Base-by-base conservation (phyloP, 1,284 basidiomycete genomes). In the Sporisorium reilianum region DNA sequence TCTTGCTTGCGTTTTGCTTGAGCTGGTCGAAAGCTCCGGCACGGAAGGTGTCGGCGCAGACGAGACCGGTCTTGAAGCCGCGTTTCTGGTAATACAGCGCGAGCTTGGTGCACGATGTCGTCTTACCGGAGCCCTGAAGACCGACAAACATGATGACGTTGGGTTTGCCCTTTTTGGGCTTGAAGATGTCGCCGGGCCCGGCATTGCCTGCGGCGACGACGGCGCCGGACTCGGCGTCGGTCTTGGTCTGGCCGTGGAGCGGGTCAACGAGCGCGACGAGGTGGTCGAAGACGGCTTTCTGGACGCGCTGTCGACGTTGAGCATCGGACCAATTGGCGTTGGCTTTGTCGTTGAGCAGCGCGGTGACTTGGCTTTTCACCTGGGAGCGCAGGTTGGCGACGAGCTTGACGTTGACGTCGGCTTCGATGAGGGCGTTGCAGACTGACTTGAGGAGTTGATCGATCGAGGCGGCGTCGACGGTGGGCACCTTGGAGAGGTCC, bases 41-140 rank as follows among this genome's bases (percentile, higher is more conserved):
- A 87, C 97, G 93, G 89, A 99, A 99, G 2, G 97, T 99, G 86
- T 99, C 97, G 26, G 97, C 97, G 82, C 97, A 99, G 79, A 99
- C 97, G 52, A 99, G 94, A 77, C 92, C 94, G n/a, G 95, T 93
- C 85, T 95, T 95, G 89, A 97, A 94, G 5, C 97, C 97, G 75
- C 95, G 91, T 82, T 94, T 93, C 85, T 97, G 94, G 86, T 98
- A 99, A 87, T 99, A 93, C 0, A 97, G 95, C 0, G 97, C 97
- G 22, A 79, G 57, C 67, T 80, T 78, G 40, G 78, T 81, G 86
- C 95, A 98, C 55, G 95, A 97, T 30, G 96, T 99, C 4, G 96
- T 99, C 88, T 99, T 99, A 50, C 96, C 97, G 55, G 96, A 96
- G 60, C 96, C 96, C 90, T 97, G 82, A 26, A 79, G 66, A 64